Conservation (phyloP, 805 yeast species). For the Candida anglica region DNA sequence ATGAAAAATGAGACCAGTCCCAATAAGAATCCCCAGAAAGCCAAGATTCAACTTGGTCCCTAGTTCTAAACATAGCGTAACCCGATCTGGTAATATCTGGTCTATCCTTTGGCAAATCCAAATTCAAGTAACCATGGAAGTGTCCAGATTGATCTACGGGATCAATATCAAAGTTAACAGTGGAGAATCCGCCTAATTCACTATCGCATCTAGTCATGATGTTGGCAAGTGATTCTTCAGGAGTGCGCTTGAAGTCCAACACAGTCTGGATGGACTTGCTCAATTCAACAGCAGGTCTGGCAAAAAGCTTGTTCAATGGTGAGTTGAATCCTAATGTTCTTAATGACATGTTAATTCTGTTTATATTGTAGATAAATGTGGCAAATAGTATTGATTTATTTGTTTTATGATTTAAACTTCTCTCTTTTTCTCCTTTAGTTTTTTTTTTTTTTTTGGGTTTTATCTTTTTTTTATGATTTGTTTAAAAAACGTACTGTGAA, state of each 20-base stretch:
- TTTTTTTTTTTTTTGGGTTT: neutral
- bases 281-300: conserved; percentile 25
- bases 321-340: conserved; percentile 38
- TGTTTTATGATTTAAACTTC: neutral
- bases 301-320: conserved; percentile 31
- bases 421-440: no score
- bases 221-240: conserved; percentile 41
- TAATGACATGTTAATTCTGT: conserved; percentile 29
- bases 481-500: no score
- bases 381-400: neutral
- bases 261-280: conserved; percentile 37
- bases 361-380: neutral
- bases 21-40: conserved; percentile 48
- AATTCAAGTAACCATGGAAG: conserved; percentile 59
- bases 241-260: conserved; percentile 52
- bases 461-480: no score
- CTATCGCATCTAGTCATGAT: conserved; percentile 65
- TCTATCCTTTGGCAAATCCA: conserved; percentile 59
- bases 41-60: conserved; percentile 53
- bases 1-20: conserved; percentile 67
- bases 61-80: conserved; percentile 81
- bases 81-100: conserved; percentile 69
- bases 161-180: conserved; percentile 48
- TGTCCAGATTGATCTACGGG: conserved; percentile 28
- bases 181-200: conserved; percentile 76